Evolutionary conservation across 1,284 basidiomycete species (phyloP).

Genomic region (Ustilago vetiveriae): DNA sequence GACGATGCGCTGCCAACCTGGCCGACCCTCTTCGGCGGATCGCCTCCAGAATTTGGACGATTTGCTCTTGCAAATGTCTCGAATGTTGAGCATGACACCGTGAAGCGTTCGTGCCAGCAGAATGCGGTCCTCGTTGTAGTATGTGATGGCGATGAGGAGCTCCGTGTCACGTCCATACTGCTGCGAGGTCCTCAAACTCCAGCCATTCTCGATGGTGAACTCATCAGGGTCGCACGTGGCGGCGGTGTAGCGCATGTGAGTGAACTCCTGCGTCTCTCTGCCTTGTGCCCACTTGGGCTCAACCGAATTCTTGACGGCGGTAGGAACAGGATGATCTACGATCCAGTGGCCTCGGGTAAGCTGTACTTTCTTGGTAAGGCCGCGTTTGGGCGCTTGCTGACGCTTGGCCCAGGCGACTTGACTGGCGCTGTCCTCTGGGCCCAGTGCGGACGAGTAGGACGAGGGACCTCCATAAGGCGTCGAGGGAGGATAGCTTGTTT

Average conservation of each 20-base stretch:
- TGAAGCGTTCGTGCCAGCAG: slow-evolving; percentile 79
- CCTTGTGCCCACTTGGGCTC: slow-evolving; percentile 77
- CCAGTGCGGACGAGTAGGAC: slow-evolving; percentile 35
- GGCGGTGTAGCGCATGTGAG: slow-evolving; percentile 81
- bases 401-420: slow-evolving; percentile 65
- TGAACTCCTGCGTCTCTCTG: slow-evolving; percentile 75
- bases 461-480: slow-evolving; percentile 38
- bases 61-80: slow-evolving; percentile 97
- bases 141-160: slow-evolving; percentile 75
- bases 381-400: slow-evolving; percentile 67
- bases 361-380: slow-evolving; percentile 79
- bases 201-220: slow-evolving; percentile 76
- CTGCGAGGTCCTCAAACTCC: slow-evolving; percentile 80
- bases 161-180: slow-evolving; percentile 90
- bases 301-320: slow-evolving; percentile 83
- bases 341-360: slow-evolving; percentile 75
- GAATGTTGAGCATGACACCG: slow-evolving; percentile 96
- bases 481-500: slow-evolving; percentile 26
- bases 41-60: slow-evolving; percentile 82
- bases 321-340: slow-evolving; percentile 76
- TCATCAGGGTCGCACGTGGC: slow-evolving; percentile 96
- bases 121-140: slow-evolving; percentile 93
- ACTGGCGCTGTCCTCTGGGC: slow-evolving; percentile 50
- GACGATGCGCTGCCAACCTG: slow-evolving; percentile 89
- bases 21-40: slow-evolving; percentile 77